A percentile compares a stretch with the other conserved stretches of the same genome.
phyloP scores from a whole-genome alignment of 1,284 basidiomycete genomes.

The Heterobasidion annosum region DNA sequence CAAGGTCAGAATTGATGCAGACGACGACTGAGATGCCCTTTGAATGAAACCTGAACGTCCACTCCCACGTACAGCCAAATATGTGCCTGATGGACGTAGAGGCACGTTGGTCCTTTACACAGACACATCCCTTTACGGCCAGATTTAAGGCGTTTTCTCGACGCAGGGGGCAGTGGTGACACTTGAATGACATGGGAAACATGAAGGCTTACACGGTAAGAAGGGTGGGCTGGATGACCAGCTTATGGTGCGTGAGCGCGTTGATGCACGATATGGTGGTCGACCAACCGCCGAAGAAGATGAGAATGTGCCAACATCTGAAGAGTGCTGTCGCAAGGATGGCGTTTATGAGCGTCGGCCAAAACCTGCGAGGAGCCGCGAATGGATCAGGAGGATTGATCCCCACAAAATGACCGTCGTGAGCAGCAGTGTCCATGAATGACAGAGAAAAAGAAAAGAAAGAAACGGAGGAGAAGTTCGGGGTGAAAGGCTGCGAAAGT shows the following conservation, averaged over 20 bases:
- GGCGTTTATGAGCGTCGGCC: slow-evolving; percentile 31
- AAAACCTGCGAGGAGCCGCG: neutral
- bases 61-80: too few relatives aligned
- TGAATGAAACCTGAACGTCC: too few relatives aligned
- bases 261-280: slow-evolving; percentile 28
- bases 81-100: too few relatives aligned
- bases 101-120: too few relatives aligned
- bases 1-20: neutral
- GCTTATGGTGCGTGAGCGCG: slow-evolving; percentile 37
- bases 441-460: neutral
- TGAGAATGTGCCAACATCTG: slow-evolving; percentile 58
- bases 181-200: neutral
- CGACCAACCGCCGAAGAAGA: slow-evolving; percentile 55
- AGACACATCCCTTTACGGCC: too few relatives aligned
- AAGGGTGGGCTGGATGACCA: slow-evolving; percentile 40
- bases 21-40: neutral
- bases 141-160: too few relatives aligned
- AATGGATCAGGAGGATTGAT: slow-evolving; percentile 10
- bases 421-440: neutral
- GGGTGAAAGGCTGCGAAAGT: neutral
- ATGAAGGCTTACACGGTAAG: slow-evolving; percentile 44
- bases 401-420: neutral
- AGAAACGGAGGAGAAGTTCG: neutral
- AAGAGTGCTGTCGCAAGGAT: slow-evolving; percentile 54
- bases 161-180: too few relatives aligned